phyloP scores from a whole-genome alignment of 805 yeast genomes.

The Sugiyamaella mastotermitis region DNA sequence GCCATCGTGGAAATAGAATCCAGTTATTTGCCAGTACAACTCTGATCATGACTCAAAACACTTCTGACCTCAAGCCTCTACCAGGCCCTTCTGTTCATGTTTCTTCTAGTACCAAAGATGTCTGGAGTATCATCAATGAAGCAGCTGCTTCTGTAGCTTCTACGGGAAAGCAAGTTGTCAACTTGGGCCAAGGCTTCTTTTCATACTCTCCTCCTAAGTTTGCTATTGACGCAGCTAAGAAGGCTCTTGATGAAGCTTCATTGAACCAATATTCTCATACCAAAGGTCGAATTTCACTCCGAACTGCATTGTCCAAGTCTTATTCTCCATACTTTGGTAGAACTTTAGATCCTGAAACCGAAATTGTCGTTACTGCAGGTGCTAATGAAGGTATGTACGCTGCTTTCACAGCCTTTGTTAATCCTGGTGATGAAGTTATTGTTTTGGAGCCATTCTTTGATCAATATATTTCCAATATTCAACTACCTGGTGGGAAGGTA shows the following conservation, averaged over 20 bases:
- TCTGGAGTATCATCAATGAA: constrained; percentile 93
- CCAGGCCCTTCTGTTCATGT: constrained; percentile 18
- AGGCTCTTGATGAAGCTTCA: constrained; percentile 65
- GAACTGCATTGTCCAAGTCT: constrained; percentile 61
- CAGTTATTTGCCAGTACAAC: not conserved
- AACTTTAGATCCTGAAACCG: constrained; percentile 45
- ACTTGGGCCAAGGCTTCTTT: constrained; percentile 96
- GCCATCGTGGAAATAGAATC: no score
- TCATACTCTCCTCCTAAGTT: constrained; percentile 95
- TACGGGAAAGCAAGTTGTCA: constrained; percentile 71
- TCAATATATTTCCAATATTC: constrained; percentile 91
- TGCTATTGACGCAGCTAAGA: constrained; percentile 74
- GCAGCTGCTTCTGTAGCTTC: constrained; percentile 79
- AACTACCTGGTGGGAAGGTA: constrained; percentile 87
- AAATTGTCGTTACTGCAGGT: constrained; percentile 85
- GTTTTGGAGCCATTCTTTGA: constrained; percentile 97
- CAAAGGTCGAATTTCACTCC: constrained; percentile 72
- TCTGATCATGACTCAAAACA: not conserved
- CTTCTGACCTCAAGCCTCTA: not conserved
- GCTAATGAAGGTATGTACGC: constrained; percentile 95
- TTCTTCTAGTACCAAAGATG: constrained; percentile 53
- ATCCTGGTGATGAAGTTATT: constrained; percentile 89
- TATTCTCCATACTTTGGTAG: constrained; percentile 66
- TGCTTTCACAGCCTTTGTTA: constrained; percentile 75
- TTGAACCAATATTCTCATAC: constrained; percentile 93